Percentiles rank a stretch among this genome's conserved stretches.
These are phyloP conservation scores for Ustilaginoidea virens DNA, from an alignment of 2,329 filamentous ascomycete species.

Conservation along the genomic window DNA sequence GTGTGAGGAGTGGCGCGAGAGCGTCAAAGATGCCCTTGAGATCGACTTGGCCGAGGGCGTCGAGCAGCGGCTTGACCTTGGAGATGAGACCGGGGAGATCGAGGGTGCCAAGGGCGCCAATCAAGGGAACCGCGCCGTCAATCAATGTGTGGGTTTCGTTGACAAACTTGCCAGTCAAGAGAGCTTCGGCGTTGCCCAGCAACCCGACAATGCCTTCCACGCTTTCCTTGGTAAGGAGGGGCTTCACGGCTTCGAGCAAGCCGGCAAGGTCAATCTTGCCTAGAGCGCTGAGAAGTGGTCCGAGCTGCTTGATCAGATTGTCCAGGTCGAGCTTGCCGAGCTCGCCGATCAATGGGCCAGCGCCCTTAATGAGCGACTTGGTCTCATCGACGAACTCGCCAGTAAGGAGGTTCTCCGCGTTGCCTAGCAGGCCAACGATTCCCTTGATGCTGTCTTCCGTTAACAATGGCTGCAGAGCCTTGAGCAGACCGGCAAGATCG, in stretches of 20 bases:
- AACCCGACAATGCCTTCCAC: slow-evolving; percentile 18
- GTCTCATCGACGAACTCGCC: slow-evolving; percentile 14
- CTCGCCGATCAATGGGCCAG: slow-evolving; percentile 12
- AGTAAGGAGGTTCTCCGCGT: slow-evolving; percentile 14
- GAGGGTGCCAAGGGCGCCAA: slow-evolving; percentile 10
- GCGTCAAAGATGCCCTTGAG: slow-evolving; percentile 17
- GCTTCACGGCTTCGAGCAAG: slow-evolving; percentile 12
- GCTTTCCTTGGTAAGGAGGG: slow-evolving; percentile 12
- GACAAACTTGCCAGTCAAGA: slow-evolving; percentile 14
- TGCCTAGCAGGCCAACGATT: slow-evolving; percentile 15
- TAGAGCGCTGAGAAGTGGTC: slow-evolving; percentile 16
- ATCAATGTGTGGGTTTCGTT: slow-evolving; percentile 14
- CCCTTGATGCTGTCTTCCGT: slow-evolving; percentile 14
- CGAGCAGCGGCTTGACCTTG: slow-evolving; percentile 11
- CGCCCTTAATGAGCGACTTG: slow-evolving; percentile 13
- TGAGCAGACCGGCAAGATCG: slow-evolving; percentile 15
- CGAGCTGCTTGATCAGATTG: slow-evolving; percentile 11
- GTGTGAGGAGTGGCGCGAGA: slow-evolving; percentile 19
- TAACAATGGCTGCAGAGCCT: slow-evolving; percentile 12
- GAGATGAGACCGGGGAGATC: slow-evolving; percentile 13
- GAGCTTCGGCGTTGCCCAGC: slow-evolving; percentile 13
- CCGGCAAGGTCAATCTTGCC: slow-evolving; percentile 17
- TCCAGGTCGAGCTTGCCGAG: slow-evolving; percentile 11
- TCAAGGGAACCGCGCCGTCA: slow-evolving; percentile 12
- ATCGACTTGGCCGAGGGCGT: slow-evolving; percentile 16